A percentile compares a stretch with the other conserved stretches of the same genome.
Evolutionary conservation across 2,329 filamentous ascomycete genomes (phyloP).

Genomic region (Periconia macrospinosa): DNA sequence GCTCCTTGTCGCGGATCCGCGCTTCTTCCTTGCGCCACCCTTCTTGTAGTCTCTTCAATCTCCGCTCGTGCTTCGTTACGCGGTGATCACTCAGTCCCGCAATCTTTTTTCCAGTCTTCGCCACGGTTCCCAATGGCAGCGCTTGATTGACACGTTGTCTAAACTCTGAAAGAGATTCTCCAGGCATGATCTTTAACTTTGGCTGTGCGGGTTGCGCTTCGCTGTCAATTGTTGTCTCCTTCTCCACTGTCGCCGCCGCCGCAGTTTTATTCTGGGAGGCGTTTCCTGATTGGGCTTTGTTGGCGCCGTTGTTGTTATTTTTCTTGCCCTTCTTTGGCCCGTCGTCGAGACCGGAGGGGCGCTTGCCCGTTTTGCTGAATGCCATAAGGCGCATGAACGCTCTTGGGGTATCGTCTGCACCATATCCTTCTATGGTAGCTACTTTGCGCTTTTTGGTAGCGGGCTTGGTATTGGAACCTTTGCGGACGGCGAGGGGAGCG

Average conservation of each 20-base stretch:
- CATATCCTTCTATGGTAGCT: conserved; percentile 54
- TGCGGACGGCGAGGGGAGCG: conserved; percentile 60
- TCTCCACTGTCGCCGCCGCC: conserved; percentile 9
- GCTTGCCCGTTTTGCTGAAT: conserved; percentile 62
- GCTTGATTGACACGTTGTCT: conserved; percentile 80
- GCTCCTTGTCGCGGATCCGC: conserved; percentile 69
- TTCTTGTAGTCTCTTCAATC: conserved; percentile 64
- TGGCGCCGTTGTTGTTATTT: conserved; percentile 42
- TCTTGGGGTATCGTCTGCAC: conserved; percentile 79
- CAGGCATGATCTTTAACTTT: conserved; percentile 70
- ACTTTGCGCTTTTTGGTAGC: conserved; percentile 42
- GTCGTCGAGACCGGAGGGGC: conserved; percentile 67
- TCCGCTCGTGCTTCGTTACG: conserved; percentile 78
- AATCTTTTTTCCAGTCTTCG: conserved; percentile 63
- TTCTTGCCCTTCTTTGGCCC: conserved; percentile 57
- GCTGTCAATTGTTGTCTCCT: conserved; percentile 17
- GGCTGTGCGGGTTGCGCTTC: conserved; percentile 41
- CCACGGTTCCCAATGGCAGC: conserved; percentile 72
- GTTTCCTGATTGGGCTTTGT: conserved; percentile 5
- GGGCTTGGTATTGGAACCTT: conserved; percentile 40
- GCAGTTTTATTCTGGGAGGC: conserved; percentile 3
- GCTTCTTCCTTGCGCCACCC: conserved; percentile 61
- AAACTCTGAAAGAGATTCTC: conserved; percentile 83
- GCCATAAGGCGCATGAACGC: conserved; percentile 87
- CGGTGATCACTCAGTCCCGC: conserved; percentile 67